phyloP scores from a whole-genome alignment of 2,329 filamentous ascomycete species.

The Aspergillus novofumigatus region DNA sequence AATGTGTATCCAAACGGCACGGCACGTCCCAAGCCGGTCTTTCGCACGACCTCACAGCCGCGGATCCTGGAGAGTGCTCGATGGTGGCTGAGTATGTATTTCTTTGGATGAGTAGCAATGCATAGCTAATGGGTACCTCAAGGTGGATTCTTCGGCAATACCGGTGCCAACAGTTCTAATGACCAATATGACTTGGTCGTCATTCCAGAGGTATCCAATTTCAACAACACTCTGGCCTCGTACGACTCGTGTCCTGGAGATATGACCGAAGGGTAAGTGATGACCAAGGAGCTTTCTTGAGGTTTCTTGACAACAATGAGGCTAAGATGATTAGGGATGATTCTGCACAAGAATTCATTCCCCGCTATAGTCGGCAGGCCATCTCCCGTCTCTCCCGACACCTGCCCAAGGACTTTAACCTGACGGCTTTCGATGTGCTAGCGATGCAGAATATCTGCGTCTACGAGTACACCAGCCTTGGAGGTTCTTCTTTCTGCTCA shows the following conservation, averaged over 20 bases:
- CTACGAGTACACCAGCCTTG: constrained; percentile 73
- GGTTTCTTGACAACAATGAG: not conserved
- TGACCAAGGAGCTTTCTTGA: no score
- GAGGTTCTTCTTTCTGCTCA: constrained; percentile 69
- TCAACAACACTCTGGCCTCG: constrained; percentile 52
- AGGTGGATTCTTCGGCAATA: constrained; percentile 30
- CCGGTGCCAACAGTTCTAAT: constrained; percentile 24
- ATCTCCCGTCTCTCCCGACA: not conserved
- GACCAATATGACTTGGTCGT: constrained; percentile 43
- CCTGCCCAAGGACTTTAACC: constrained; percentile 56
- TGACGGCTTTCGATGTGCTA: constrained; percentile 61
- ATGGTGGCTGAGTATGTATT: constrained; percentile 46
- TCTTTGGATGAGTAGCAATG: constrained; percentile 35
- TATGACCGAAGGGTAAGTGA: constrained; percentile 15
- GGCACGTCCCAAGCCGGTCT: constrained; percentile 45
- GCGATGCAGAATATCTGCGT: constrained; percentile 69
- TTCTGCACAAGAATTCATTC: not conserved
- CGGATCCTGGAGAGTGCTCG: constrained; percentile 50
- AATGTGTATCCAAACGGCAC: constrained; percentile 45
- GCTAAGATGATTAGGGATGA: not conserved
- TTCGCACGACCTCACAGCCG: constrained; percentile 52
- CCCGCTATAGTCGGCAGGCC: not conserved
- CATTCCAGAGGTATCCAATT: constrained; percentile 48
- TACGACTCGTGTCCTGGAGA: constrained; percentile 50
- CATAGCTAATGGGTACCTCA: constrained; percentile 20